These are phyloP conservation scores for Penicillium nordicum DNA, from an alignment of 2,329 filamentous ascomycete genomes.

Conservation along the genomic window DNA sequence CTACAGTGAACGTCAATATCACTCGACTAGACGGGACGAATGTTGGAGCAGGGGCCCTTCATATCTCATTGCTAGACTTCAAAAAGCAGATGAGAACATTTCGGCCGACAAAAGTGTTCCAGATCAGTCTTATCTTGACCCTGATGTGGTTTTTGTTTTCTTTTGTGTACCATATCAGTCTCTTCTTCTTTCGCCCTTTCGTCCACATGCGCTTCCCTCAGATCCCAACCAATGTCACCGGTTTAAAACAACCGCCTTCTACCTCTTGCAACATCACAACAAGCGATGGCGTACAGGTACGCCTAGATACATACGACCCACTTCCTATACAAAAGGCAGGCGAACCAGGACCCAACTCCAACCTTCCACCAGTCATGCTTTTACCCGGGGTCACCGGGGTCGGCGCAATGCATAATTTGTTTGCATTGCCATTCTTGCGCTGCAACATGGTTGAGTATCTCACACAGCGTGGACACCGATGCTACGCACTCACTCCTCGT, in stretches of 20 bases:
- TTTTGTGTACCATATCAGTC: constrained; percentile 5
- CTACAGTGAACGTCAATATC: constrained; percentile 12
- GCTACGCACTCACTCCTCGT: constrained; percentile 9
- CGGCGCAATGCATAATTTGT: neutral
- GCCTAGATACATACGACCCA: neutral
- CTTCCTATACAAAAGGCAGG: neutral
- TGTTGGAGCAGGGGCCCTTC: neutral
- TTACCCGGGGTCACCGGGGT: neutral
- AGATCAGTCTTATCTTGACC: neutral
- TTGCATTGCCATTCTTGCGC: constrained; percentile 1
- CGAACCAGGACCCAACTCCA: neutral
- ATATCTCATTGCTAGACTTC: constrained; percentile 5
- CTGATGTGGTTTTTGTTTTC: constrained; percentile 11
- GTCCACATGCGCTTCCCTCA: neutral
- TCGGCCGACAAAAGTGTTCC: neutral
- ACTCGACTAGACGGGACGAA: neutral
- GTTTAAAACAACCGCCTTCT: neutral
- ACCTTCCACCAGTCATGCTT: neutral
- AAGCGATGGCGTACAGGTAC: neutral
- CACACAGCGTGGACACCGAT: constrained; percentile 1
- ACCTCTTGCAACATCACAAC: neutral
- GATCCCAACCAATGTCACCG: neutral
- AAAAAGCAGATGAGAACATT: constrained; percentile 11
- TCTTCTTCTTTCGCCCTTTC: constrained; percentile 14
- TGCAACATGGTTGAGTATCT: constrained; percentile 10